Evolutionary conservation across 2,329 filamentous ascomycete species (phyloP).

Genomic region (Colletotrichum musicola): DNA sequence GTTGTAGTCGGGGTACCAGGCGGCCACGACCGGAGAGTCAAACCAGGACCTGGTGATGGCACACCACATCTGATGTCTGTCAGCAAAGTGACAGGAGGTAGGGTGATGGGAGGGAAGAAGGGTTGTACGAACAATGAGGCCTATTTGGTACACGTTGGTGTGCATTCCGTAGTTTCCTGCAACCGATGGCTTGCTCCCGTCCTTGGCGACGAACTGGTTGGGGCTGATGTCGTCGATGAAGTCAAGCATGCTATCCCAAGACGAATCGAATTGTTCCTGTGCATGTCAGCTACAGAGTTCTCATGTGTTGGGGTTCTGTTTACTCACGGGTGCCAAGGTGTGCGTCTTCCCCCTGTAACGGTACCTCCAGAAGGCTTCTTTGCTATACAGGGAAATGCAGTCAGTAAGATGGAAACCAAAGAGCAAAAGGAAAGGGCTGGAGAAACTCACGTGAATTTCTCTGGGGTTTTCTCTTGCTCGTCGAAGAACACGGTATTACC

Average conservation of each 20-base stretch:
- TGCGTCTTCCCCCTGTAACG: slow-evolving; percentile 22
- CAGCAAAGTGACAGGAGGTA: not conserved
- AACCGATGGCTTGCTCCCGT: slow-evolving; percentile 22
- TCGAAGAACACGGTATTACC: slow-evolving; percentile 22
- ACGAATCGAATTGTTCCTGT: slow-evolving; percentile 40
- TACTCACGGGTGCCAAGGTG: slow-evolving; percentile 31
- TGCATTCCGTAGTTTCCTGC: slow-evolving; percentile 42
- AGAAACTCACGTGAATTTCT: slow-evolving; percentile 23
- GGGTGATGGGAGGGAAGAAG: no score
- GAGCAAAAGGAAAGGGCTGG: no score
- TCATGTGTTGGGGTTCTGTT: not conserved
- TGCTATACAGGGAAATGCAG: not conserved
- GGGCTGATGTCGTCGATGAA: slow-evolving; percentile 2
- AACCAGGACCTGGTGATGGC: slow-evolving; percentile 30
- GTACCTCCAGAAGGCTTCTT: slow-evolving; percentile 30
- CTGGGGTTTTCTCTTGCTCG: not conserved
- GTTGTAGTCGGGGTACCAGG: not conserved
- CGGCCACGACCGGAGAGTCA: not conserved
- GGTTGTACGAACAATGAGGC: slow-evolving; percentile 27
- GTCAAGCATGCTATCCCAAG: slow-evolving; percentile 35
- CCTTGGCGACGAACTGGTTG: slow-evolving; percentile 11
- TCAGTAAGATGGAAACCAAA: not conserved
- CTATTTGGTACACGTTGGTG: slow-evolving; percentile 40
- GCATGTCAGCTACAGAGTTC: not conserved
- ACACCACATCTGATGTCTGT: slow-evolving; percentile 36